Base-by-base conservation (phyloP, 306 rosid species). In the Echinosophora koreensis region DNA sequence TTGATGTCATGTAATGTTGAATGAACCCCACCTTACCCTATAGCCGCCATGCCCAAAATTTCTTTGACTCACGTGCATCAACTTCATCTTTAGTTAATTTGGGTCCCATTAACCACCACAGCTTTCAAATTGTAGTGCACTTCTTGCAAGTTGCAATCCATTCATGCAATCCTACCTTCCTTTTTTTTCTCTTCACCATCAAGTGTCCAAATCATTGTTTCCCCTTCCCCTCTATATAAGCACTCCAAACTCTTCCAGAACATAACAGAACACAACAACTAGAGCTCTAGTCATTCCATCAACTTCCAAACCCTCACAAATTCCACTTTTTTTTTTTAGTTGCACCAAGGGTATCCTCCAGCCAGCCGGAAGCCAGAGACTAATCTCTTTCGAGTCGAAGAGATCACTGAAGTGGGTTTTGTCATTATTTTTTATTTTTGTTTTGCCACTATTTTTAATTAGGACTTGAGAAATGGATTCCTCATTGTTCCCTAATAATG, bases 31-130 rank as follows among this genome's bases (percentile, higher is more conserved):
- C 66, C 52, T 37, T 61, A 71, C 32, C 50, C 0, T 62, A 71
- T 62, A 71, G 86, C 89, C 86, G 84, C 80, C 86, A 52, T 60
- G 71, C 67, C 66, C 78, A 4, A 2, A 9, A 54, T 9, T 11
- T 42, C 50, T 82, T 82, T 85, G 83, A 83, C 81, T 17, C 83
- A 71, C 80, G 80, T 76, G 81, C 69, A 17, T 74, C 62, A 61
- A 38, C 73, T 35, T 35, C 69, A 6, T 47, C 34, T 67, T 54
- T 35, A 35, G 6, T 35, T 34, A 0, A 0, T 32, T 6, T 39
- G 34, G 76, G 47, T 18, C 64, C 79, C 81, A 27, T 5, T 57
- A 35, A 32, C 9, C 16, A 55, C 34, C 11, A 12, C 37, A 22
- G 2, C 12, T 30, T 18, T 30, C 30, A 18, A 18, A 34, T 18